Percentiles rank a stretch among this genome's conserved stretches.
These are phyloP conservation scores for Sphagnum contortum DNA, from an alignment of 225 moss, liverwort and hornwort species.

Conservation along the genomic window DNA sequence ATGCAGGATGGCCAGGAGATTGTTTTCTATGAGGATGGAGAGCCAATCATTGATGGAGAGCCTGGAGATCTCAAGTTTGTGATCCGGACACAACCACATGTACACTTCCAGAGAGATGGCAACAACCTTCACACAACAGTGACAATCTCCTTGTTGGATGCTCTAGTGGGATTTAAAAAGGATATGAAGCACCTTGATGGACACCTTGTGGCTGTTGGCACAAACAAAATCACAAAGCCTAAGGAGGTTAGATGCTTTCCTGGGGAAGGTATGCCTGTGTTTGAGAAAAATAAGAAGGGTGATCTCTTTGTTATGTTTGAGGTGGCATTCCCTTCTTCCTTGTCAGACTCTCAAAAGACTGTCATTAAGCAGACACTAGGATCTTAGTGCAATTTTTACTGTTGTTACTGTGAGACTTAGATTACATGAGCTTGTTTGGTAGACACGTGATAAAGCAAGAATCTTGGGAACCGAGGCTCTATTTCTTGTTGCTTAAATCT, in stretches of 20 bases:
- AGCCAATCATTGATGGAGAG: constrained; percentile 82
- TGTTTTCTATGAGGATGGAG: constrained; percentile 88
- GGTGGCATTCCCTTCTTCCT: constrained; percentile 62
- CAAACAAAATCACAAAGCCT: constrained; percentile 60
- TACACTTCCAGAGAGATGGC: constrained; percentile 58
- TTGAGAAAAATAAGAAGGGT: constrained; percentile 76
- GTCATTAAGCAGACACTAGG: constrained; percentile 54
- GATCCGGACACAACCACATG: constrained; percentile 46
- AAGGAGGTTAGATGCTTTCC: constrained; percentile 58
- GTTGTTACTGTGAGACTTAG: too few relatives aligned
- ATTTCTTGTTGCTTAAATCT: too few relatives aligned
- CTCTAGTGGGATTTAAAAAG: constrained; percentile 81
- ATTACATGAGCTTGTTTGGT: too few relatives aligned
- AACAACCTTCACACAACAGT: constrained; percentile 55
- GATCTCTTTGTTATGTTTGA: constrained; percentile 80
- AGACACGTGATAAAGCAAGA: too few relatives aligned
- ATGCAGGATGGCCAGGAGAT: constrained; percentile 90
- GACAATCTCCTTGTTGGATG: constrained; percentile 66
- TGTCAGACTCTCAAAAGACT: constrained; percentile 60
- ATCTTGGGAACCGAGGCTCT: too few relatives aligned
- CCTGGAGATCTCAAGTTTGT: constrained; percentile 82
- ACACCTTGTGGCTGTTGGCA: constrained; percentile 67
- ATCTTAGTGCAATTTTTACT: constrained; percentile 1
- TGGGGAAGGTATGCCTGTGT: constrained; percentile 85
- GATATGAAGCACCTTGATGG: constrained; percentile 73